These are phyloP conservation scores for Tripidium arundinaceum DNA, from an alignment of 202 grass and related monocot species.

Conservation along the genomic window DNA sequence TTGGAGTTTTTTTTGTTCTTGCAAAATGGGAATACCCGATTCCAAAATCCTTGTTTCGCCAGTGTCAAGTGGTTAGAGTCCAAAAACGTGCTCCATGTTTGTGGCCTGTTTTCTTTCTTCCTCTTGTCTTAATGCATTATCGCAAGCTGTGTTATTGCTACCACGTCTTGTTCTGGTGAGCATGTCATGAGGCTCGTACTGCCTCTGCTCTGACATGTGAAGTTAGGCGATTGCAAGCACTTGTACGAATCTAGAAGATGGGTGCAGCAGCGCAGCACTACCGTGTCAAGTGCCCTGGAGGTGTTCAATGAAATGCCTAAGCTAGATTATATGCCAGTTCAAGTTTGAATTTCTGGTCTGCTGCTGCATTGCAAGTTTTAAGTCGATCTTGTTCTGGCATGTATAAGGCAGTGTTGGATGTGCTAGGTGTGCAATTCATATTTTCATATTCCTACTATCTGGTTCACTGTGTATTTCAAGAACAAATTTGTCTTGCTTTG, in stretches of 20 bases:
- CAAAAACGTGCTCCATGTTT: no score
- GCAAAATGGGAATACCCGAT: no score
- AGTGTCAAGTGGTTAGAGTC: no score
- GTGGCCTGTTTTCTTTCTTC: no score
- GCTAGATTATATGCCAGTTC: neutral
- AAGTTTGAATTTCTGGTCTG: neutral
- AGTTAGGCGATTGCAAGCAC: neutral
- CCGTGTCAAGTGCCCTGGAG: neutral
- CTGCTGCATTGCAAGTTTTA: neutral
- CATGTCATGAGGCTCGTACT: no score
- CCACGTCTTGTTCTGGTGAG: no score
- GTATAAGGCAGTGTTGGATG: neutral
- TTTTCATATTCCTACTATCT: neutral
- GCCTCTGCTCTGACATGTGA: neutral
- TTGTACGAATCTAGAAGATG: neutral
- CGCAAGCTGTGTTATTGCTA: no score
- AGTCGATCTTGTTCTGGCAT: neutral
- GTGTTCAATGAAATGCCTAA: slow-evolving; percentile 35
- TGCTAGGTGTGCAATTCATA: neutral
- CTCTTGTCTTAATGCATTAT: no score
- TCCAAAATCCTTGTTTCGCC: no score
- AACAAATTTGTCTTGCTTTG: neutral
- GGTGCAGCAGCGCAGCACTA: neutral
- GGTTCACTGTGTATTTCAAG: neutral
- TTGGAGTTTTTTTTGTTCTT: no score